Base-by-base conservation (phyloP, 2,329 filamentous ascomycete species). In the Phoma herbarum region DNA sequence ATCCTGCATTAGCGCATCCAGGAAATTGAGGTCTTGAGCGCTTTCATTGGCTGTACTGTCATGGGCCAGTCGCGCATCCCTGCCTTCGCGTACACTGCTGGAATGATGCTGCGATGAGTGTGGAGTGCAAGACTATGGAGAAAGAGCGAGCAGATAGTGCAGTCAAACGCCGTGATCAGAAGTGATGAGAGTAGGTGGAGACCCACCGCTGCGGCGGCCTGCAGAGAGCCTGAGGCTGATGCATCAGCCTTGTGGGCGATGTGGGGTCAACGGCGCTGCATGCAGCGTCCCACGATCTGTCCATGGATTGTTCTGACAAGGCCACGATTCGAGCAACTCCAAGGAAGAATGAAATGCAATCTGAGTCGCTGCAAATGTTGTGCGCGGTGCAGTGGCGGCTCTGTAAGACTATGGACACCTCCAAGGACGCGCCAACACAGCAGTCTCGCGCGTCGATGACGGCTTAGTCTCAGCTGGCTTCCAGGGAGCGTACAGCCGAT, bases 1-100 rank as follows among this genome's bases (percentile, higher is more conserved):
- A 76, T 73, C 70, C 61, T 73, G 71, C 74, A 75, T 76, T 76
- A 76, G 74, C 72, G 72, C 55, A 66, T 46, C 67, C 67, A 70
- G 68, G 69, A 60, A 68, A 70, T 62, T 59, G 52, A 61, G 29
- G 43, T n/a, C 23, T 48, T 49, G 16, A 9, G 60, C 20, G 33
- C 6, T 46, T 44, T 71, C 50, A 75, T 75, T 75, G 67, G 71
- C 48, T 31, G 35, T 16, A 39, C 35, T 23, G 37, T 25, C 42
- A 26, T 43, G 45, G 56, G 47, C 35, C 52, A 52, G 51, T 29
- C 28, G 18, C 43, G 39, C 48, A 63, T 54, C 61, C 61, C 61
- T 63, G 61, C 43, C 33, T 47, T 51, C 43, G 41, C 47, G 33
- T 37, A 45, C 52, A 18, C 20, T 55, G 57, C 41, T 55, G 57